These are phyloP conservation scores for Claviceps purpurea DNA, from an alignment of 2,329 filamentous ascomycete species.

Conservation along the genomic window DNA sequence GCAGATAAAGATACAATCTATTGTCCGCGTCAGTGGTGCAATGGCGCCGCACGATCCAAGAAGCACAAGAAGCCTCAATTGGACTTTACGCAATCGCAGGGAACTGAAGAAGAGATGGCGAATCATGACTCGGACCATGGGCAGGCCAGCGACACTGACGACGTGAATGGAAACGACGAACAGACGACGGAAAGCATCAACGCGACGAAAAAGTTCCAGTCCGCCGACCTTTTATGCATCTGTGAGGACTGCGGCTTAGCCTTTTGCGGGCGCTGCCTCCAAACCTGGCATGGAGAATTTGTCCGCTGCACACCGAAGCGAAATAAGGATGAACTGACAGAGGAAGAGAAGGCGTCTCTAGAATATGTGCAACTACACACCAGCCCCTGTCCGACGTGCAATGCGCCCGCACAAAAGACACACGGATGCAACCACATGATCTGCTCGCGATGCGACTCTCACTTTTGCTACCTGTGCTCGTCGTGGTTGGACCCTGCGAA, in stretches of 20 bases:
- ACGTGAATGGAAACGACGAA: not conserved
- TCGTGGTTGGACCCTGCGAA: conserved; percentile 72
- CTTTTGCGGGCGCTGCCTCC: conserved; percentile 58
- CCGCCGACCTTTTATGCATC: conserved; percentile 58
- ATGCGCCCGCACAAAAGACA: conserved; percentile 73
- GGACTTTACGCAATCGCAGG: conserved; percentile 36
- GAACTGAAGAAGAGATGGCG: conserved; percentile 22
- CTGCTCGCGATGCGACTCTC: conserved; percentile 75
- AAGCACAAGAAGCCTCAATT: conserved; percentile 57
- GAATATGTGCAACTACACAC: conserved; percentile 75
- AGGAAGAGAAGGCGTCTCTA: conserved; percentile 74
- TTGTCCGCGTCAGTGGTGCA: conserved; percentile 85
- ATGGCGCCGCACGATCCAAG: conserved; percentile 70
- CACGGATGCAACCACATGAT: conserved; percentile 96
- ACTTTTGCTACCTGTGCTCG: conserved; percentile 92
- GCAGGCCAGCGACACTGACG: not conserved
- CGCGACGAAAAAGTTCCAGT: conserved; percentile 21
- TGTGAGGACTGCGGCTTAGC: conserved; percentile 85
- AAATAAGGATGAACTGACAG: conserved; percentile 56
- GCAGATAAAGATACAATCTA: conserved; percentile 85
- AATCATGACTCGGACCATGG: conserved; percentile 11
- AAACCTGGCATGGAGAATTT: conserved; percentile 90
- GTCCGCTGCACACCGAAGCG: conserved; percentile 53
- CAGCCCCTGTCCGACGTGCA: conserved; percentile 80
- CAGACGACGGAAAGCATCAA: not conserved